Percentiles rank a stretch among this genome's conserved stretches.
These are phyloP conservation scores for Phytomonas francai DNA, from an alignment of 208 protist genomes.

Conservation along the genomic window DNA sequence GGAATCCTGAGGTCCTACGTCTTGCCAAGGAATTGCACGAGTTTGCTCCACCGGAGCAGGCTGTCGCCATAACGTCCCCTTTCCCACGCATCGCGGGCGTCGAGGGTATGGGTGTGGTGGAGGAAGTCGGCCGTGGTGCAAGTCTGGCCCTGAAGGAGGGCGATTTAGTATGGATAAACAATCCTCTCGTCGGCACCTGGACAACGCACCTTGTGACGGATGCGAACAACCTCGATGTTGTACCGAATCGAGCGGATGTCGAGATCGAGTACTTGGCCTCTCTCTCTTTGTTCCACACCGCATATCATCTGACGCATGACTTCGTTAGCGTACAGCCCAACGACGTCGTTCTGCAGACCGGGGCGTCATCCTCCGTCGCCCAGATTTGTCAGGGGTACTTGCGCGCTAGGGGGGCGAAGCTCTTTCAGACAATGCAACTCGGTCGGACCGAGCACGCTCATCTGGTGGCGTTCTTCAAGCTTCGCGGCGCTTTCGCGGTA, in stretches of 20 bases:
- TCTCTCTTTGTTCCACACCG: constrained; percentile 94
- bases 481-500: constrained; percentile 74
- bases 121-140: constrained; percentile 85
- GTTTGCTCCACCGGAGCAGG: not conserved
- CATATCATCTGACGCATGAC: constrained; percentile 92
- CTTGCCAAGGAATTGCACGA: constrained; percentile 5
- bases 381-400: constrained; percentile 88
- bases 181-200: constrained; percentile 86
- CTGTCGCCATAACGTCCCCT: not conserved
- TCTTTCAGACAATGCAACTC: constrained; percentile 88
- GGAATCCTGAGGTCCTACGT: constrained; percentile 32
- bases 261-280: constrained; percentile 92
- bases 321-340: constrained; percentile 91
- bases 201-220: constrained; percentile 84
- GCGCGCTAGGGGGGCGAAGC: constrained; percentile 77
- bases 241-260: constrained; percentile 82
- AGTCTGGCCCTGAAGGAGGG: constrained; percentile 64
- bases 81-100: constrained; percentile 78
- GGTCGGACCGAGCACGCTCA: constrained; percentile 84
- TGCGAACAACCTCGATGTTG: constrained; percentile 74
- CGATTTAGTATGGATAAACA: constrained; percentile 92
- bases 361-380: constrained; percentile 74
- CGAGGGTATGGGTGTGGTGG: constrained; percentile 94
- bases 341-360: constrained; percentile 82
- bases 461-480: constrained; percentile 75